These are phyloP conservation scores for Symmetrospora coprosmae DNA, from an alignment of 768 basidiomycete species.

Conservation along the genomic window DNA sequence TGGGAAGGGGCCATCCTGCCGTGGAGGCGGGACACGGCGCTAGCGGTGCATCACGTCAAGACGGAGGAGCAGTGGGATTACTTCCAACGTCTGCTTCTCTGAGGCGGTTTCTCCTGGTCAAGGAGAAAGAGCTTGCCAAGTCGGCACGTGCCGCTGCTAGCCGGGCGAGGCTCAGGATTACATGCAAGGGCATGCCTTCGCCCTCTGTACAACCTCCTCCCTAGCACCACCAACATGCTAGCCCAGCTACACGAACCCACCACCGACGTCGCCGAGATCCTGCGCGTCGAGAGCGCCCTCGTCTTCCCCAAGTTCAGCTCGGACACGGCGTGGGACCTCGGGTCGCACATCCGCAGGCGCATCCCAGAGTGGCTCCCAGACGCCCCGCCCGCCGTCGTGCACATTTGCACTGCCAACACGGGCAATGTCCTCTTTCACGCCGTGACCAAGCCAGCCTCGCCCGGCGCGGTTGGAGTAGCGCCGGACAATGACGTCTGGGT, in stretches of 20 bases:
- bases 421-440: background rate
- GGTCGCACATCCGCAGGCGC: background rate
- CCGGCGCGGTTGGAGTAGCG: background rate
- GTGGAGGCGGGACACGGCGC: no score
- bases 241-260: background rate
- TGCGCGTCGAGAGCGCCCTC: background rate
- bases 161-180: no score
- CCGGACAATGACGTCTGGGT: conserved; percentile 17
- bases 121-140: no score
- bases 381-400: conserved; percentile 5
- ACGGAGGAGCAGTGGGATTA: no score
- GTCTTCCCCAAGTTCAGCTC: conserved; percentile 3
- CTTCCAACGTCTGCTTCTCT: no score
- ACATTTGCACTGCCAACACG: background rate
- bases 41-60: no score
- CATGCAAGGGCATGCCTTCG: no score
- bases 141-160: no score
- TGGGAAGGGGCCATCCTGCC: no score
- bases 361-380: background rate
- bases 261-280: background rate
- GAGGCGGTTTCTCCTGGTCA: no score
- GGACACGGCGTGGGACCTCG: conserved; percentile 1
- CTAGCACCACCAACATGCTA: background rate
- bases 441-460: background rate
- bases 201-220: no score